Percentiles rank a stretch among this genome's conserved stretches.
Conservation (phyloP, 441 rosid genomes). For the Kokia cookei region DNA sequence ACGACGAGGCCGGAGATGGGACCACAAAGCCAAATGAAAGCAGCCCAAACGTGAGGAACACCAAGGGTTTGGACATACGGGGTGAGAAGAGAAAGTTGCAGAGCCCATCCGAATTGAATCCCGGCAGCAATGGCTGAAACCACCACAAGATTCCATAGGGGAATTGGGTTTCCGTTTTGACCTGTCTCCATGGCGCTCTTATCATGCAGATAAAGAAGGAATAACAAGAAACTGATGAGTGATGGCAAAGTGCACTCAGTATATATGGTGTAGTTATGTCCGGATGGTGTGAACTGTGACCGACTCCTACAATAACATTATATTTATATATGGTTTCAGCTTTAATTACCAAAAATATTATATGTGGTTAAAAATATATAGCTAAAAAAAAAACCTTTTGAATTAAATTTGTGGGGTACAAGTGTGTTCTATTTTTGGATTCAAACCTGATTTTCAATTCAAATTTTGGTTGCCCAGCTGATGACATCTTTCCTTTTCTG, state of each 20-base stretch:
- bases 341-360: no score
- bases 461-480: no score
- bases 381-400: no score
- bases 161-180: background rate
- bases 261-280: background rate
- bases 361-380: no score
- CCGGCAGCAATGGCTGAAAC: conserved; percentile 86
- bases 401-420: no score
- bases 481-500: no score
- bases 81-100: conserved; percentile 79
- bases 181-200: background rate
- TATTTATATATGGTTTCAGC: no score
- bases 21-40: conserved; percentile 93
- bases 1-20: conserved; percentile 88
- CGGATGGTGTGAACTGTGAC: background rate
- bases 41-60: conserved; percentile 80
- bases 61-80: conserved; percentile 87
- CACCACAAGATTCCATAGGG: conserved; percentile 36
- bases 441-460: no score
- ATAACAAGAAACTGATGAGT: background rate
- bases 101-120: conserved; percentile 88
- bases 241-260: background rate
- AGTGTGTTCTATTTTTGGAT: no score
- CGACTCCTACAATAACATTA: background rate
- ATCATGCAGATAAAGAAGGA: background rate